phyloP scores from a whole-genome alignment of 2,329 filamentous ascomycete species.

The Monilinia polystroma region DNA sequence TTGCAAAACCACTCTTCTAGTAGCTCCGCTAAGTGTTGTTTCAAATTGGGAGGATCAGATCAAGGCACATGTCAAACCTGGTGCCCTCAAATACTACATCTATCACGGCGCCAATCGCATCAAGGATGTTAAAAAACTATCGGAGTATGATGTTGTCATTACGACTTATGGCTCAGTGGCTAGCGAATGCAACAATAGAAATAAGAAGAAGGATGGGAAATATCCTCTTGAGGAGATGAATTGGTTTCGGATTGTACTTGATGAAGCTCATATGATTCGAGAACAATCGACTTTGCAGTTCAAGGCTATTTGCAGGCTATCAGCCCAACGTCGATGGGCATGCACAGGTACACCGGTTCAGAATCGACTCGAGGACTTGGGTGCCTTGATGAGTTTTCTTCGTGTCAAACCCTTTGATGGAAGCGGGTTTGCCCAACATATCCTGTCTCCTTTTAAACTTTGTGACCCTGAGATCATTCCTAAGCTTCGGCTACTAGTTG shows the following conservation, averaged over 20 bases:
- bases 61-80: slow-evolving; percentile 69
- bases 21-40: slow-evolving; percentile 87
- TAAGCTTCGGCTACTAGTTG: slow-evolving; percentile 83
- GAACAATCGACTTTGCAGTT: slow-evolving; percentile 80
- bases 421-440: slow-evolving; percentile 72
- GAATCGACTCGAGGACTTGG: slow-evolving; percentile 87
- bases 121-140: slow-evolving; percentile 65
- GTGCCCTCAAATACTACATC: slow-evolving; percentile 68
- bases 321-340: slow-evolving; percentile 84
- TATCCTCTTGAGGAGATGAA: slow-evolving; percentile 74
- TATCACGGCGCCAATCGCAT: slow-evolving; percentile 82
- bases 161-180: slow-evolving; percentile 90
- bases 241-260: slow-evolving; percentile 91
- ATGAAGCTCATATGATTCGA: slow-evolving; percentile 93
- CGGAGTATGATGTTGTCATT: slow-evolving; percentile 78
- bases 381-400: slow-evolving; percentile 82
- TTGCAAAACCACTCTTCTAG: slow-evolving; percentile 75
- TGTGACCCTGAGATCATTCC: slow-evolving; percentile 81
- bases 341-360: slow-evolving; percentile 97
- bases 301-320: slow-evolving; percentile 76
- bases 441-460: slow-evolving; percentile 81
- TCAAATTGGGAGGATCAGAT: slow-evolving; percentile 96
- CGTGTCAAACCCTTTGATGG: slow-evolving; percentile 83
- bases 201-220: slow-evolving; percentile 56
- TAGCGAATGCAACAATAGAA: slow-evolving; percentile 69